A percentile compares a stretch with the other conserved stretches of the same genome.
These are phyloP conservation scores for Microsporum canis DNA, from an alignment of 2,329 filamentous ascomycete species.

Conservation along the genomic window DNA sequence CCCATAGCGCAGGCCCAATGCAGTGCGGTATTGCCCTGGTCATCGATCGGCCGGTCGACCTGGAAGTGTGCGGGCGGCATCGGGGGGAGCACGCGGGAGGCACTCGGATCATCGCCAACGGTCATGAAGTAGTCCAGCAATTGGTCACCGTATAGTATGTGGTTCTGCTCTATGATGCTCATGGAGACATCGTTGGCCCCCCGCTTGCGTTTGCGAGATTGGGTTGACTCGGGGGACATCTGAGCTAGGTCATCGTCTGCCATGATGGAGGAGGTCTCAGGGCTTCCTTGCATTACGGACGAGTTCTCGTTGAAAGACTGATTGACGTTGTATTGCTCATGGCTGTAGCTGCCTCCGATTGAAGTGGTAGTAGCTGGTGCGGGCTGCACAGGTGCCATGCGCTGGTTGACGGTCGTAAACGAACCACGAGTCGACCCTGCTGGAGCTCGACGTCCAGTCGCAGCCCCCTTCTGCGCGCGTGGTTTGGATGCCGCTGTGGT, in stretches of 20 bases:
- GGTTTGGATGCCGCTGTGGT: constrained; percentile 63
- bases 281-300: constrained; percentile 69
- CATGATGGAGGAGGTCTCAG: constrained; percentile 74
- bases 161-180: constrained; percentile 54
- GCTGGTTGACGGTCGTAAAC: constrained; percentile 8
- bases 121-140: constrained; percentile 93
- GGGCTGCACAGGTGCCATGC: background rate
- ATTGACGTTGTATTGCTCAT: constrained; percentile 5
- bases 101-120: constrained; percentile 61
- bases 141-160: constrained; percentile 84
- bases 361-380: background rate
- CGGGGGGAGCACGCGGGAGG: constrained; percentile 49
- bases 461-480: constrained; percentile 57
- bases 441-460: constrained; percentile 4
- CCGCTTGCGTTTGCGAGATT: constrained; percentile 65
- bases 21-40: constrained; percentile 80
- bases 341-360: constrained; percentile 5
- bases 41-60: constrained; percentile 84
- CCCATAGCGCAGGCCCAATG: constrained; percentile 99
- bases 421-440: constrained; percentile 1
- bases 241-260: constrained; percentile 72
- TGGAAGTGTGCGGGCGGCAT: constrained; percentile 78
- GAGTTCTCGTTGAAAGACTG: constrained; percentile 51
- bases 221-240: constrained; percentile 49
- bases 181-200: constrained; percentile 47